These are phyloP conservation scores for Botrytis elliptica DNA, from an alignment of 2,329 filamentous ascomycete genomes.

Conservation along the genomic window DNA sequence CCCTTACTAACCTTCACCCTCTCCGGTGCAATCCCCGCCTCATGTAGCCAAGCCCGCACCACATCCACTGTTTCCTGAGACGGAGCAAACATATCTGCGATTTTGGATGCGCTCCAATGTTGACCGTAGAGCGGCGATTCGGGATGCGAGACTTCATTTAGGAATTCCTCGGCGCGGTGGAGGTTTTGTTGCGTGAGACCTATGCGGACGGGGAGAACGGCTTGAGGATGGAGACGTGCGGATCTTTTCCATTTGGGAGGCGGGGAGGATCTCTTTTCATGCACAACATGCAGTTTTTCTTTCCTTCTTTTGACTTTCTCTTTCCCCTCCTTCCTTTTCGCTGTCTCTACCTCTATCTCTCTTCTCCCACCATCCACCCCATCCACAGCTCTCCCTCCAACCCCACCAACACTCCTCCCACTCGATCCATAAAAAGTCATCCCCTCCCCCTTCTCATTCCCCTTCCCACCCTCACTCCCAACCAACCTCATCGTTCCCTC, in stretches of 20 bases:
- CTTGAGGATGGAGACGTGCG: background rate
- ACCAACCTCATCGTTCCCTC: background rate
- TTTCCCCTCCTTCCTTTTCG: background rate
- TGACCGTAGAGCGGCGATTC: background rate
- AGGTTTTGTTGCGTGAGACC: background rate
- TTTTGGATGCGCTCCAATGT: background rate
- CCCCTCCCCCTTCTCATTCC: background rate
- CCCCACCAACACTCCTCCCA: background rate
- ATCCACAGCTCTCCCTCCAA: background rate
- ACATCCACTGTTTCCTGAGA: background rate
- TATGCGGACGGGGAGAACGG: background rate
- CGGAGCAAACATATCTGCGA: background rate
- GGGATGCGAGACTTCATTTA: background rate
- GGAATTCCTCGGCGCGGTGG: background rate
- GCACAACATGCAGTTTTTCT: background rate
- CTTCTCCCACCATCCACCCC: background rate
- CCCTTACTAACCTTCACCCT: background rate
- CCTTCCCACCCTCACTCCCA: background rate
- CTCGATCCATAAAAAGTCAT: background rate
- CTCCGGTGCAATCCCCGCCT: background rate
- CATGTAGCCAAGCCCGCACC: background rate
- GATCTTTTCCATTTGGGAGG: background rate
- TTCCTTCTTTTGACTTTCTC: background rate
- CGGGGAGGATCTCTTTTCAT: background rate
- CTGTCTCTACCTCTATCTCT: background rate